Evolutionary conservation across 1,284 basidiomycete species (phyloP), one percentile per base, ranked within the genome.

Genomic region (Leccinum huronense): DNA sequence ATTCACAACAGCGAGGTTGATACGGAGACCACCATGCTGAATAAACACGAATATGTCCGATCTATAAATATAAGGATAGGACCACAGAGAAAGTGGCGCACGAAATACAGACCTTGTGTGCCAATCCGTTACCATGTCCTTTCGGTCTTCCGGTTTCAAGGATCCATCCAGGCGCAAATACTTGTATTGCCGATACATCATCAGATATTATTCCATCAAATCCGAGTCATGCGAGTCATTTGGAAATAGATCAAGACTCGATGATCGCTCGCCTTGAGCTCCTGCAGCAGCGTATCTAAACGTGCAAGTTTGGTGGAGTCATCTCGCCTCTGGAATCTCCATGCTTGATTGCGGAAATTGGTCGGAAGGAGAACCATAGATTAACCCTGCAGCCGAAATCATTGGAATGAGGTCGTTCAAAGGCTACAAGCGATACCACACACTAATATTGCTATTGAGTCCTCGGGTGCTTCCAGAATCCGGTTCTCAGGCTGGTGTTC

Each of bases 51-150:
- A 98, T 66, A 97, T 93, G 68, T 98, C 96, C 13, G 95, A 88
- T 72, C 95, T 96, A 38, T 23, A 51, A 68, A 40, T 36, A 57
- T 36, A 8, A 59, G 54, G 53, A 65, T 58, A 65, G 64, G 61
- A 53, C 62, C 3, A 34, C 45, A 42, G 51, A 60, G 38, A 7
- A 31, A 57, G 54, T 23, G 23, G 38, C 23, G 31, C 66, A 55
- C 61, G 62, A 66, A 65, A 68, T 54, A 79, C 86, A 67, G 68
- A 94, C 93, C 94, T 90, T 58, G 95, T 97, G 78, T 99, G 97
- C 97, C 97, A 99, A 76, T 97, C 95, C 71, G 95, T 96, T 45
- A 99, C 97, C 97, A 99, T 98, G 78, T 99, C 97, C 67, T 97
- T 86, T 72, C 97, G 85, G 74, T 99, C 97, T 70, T 97, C 95